Percentiles rank a stretch among this genome's conserved stretches.
Conservation (phyloP, 2,329 filamentous ascomycete genomes). For the Apiospora arundinis region DNA sequence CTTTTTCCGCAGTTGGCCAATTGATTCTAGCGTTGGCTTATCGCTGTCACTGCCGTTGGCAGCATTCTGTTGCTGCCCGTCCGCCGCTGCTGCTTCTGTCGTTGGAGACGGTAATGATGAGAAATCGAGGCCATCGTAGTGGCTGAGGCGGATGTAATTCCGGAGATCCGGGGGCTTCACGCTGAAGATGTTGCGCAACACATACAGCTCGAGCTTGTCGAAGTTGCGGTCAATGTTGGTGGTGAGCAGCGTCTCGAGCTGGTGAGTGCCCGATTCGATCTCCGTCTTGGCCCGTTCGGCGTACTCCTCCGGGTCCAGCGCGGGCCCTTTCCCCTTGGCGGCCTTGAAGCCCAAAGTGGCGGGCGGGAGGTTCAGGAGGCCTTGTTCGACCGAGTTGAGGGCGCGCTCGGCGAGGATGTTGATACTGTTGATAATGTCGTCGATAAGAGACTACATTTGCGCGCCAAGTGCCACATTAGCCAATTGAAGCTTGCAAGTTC, state of each 20-base stretch:
- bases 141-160: constrained; percentile 79
- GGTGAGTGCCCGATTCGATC: constrained; percentile 87
- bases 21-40: constrained; percentile 67
- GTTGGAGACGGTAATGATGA: constrained; percentile 23
- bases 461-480: neutral
- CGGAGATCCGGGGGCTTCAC: constrained; percentile 69
- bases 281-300: constrained; percentile 61
- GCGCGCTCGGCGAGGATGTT: constrained; percentile 93
- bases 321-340: constrained; percentile 50
- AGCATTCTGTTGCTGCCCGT: constrained; percentile 26
- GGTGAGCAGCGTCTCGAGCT: constrained; percentile 82
- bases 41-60: constrained; percentile 29
- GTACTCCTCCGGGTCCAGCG: constrained; percentile 35
- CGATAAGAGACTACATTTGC: constrained; percentile 78
- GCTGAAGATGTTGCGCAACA: constrained; percentile 82
- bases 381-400: constrained; percentile 84
- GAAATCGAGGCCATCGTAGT: constrained; percentile 77
- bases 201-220: constrained; percentile 88
- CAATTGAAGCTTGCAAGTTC: neutral
- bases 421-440: constrained; percentile 97
- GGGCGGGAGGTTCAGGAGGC: constrained; percentile 76
- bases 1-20: constrained; percentile 75
- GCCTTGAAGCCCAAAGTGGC: constrained; percentile 80
- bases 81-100: neutral
- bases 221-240: constrained; percentile 84